Conservation (phyloP, 345 rosid species). For the Rhizophora apiculata region DNA sequence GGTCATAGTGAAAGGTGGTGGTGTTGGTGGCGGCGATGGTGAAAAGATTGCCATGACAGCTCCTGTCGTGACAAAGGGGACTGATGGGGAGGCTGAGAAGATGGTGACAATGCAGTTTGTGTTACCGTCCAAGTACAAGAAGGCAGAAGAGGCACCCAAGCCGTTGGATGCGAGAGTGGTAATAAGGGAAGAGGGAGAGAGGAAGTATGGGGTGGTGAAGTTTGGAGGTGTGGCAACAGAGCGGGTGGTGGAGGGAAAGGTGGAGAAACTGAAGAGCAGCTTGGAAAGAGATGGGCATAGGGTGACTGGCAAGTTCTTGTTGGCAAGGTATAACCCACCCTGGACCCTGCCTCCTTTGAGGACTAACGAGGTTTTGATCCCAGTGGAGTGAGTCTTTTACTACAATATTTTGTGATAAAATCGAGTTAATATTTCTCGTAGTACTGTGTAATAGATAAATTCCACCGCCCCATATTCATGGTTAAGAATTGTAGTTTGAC, state of each 20-base stretch:
- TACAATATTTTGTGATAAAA: too few relatives aligned
- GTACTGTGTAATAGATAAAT: too few relatives aligned
- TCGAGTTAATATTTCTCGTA: too few relatives aligned
- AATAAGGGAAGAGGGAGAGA: slow-evolving; percentile 62
- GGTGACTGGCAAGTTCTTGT: slow-evolving; percentile 54
- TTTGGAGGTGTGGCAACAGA: slow-evolving; percentile 67
- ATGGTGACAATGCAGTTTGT: slow-evolving; percentile 84
- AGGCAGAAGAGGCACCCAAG: slow-evolving; percentile 80
- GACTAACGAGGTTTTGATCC: slow-evolving; percentile 78
- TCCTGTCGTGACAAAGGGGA: slow-evolving; percentile 68
- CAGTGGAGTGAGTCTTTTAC: slow-evolving; percentile 48
- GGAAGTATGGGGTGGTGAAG: slow-evolving; percentile 68
- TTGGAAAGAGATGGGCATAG: slow-evolving; percentile 72
- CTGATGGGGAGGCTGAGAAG: slow-evolving; percentile 33
- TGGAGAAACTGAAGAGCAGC: slow-evolving; percentile 54
- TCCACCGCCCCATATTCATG: too few relatives aligned
- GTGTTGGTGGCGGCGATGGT: slow-evolving; percentile 39
- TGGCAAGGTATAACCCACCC: slow-evolving; percentile 89
- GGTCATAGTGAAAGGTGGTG: slow-evolving; percentile 55
- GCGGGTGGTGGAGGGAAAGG: slow-evolving; percentile 59
- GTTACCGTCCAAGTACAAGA: slow-evolving; percentile 62
- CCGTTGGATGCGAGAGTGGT: slow-evolving; percentile 84
- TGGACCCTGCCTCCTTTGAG: slow-evolving; percentile 75
- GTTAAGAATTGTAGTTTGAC: too few relatives aligned
- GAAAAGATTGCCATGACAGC: slow-evolving; percentile 81